Conservation (phyloP, 176 grass and related monocot genomes). For the Hyparrhenia diplandra region DNA sequence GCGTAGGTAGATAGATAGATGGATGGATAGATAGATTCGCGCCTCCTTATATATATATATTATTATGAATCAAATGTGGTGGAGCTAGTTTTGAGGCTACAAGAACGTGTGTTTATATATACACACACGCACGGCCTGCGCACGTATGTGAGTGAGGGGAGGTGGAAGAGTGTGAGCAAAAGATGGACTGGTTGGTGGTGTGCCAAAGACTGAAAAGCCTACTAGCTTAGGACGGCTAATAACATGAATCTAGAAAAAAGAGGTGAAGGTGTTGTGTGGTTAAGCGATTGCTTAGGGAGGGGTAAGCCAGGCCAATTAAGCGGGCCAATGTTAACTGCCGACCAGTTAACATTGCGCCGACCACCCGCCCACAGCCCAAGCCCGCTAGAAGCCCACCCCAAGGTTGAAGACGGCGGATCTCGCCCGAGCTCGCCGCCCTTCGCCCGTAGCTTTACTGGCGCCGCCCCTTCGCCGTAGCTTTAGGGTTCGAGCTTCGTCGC, state of each 20-base stretch:
- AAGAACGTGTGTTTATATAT: slow-evolving; percentile 11
- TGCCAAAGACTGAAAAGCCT: background rate
- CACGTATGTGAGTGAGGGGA: background rate
- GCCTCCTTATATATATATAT: background rate
- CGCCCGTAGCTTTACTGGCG: too few species aligned
- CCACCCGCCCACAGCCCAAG: too few species aligned
- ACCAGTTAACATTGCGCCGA: too few species aligned
- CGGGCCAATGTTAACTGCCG: too few species aligned
- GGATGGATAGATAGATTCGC: too few species aligned
- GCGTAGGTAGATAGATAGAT: background rate
- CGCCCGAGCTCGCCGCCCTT: too few species aligned
- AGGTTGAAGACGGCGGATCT: too few species aligned
- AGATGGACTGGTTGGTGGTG: slow-evolving; percentile 24
- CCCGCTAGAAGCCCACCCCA: too few species aligned
- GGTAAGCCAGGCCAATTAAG: background rate
- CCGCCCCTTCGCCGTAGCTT: too few species aligned
- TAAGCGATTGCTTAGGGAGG: slow-evolving; percentile 38
- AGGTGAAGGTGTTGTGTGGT: slow-evolving; percentile 23
- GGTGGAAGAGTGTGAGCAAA: slow-evolving; percentile 36
- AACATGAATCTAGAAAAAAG: background rate
- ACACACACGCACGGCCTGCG: background rate
- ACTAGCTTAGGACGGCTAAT: background rate
- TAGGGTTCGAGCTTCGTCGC: too few species aligned
- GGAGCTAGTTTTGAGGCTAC: background rate
- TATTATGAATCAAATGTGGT: too few species aligned